phyloP scores from a whole-genome alignment of 805 yeast genomes.

The Crinitomyces ghanaensis region DNA sequence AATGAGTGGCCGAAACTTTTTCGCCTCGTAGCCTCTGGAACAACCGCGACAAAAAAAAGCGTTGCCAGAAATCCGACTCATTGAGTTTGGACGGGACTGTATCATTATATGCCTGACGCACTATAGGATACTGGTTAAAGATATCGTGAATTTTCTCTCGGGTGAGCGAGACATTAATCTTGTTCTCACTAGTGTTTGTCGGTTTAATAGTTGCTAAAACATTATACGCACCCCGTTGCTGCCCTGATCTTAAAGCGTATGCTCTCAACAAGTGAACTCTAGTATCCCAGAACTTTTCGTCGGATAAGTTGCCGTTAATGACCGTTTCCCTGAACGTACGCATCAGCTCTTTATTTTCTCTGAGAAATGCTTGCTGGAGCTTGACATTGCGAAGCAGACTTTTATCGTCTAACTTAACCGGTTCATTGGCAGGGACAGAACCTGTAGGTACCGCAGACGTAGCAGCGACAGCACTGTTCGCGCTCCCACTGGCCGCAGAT shows the following conservation, averaged over 20 bases:
- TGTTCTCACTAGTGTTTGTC: constrained; percentile 83
- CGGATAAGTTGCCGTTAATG: constrained; percentile 53
- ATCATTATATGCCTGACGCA: constrained; percentile 78
- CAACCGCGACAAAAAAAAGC: constrained; percentile 83
- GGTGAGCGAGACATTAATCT: constrained; percentile 85
- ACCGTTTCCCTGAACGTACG: constrained; percentile 81
- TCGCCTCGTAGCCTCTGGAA: constrained; percentile 88
- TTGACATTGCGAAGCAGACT: constrained; percentile 58
- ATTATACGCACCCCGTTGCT: constrained; percentile 85
- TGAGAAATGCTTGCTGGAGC: constrained; percentile 66
- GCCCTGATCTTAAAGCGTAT: constrained; percentile 72
- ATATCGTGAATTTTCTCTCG: constrained; percentile 83
- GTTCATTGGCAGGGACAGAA: constrained; percentile 13
- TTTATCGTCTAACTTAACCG: constrained; percentile 37
- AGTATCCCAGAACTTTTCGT: constrained; percentile 79
- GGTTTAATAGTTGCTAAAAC: constrained; percentile 90
- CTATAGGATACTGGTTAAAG: constrained; percentile 86
- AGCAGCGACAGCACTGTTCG: constrained; percentile 7
- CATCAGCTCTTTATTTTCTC: constrained; percentile 58
- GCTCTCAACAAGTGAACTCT: constrained; percentile 72
- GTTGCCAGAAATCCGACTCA: constrained; percentile 93
- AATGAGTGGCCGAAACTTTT: constrained; percentile 56
- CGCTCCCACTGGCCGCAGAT: constrained; percentile 27
- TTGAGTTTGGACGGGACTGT: constrained; percentile 69
- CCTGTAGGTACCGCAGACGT: constrained; percentile 13